Evolutionary conservation across 2,329 filamentous ascomycete species (phyloP).

Genomic region (Botrytis deweyae): DNA sequence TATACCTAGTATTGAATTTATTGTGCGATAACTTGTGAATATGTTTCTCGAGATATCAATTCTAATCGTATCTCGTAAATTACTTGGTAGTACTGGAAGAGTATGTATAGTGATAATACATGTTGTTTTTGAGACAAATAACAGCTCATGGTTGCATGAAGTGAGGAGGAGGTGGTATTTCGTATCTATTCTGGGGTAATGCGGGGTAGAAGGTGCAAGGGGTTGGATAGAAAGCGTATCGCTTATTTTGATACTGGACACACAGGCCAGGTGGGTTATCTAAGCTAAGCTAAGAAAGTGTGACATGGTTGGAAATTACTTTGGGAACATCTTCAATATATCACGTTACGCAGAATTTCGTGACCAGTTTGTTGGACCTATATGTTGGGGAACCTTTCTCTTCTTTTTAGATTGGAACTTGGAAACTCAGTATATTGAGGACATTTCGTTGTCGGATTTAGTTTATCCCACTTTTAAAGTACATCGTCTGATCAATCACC

Average conservation of each 20-base stretch:
- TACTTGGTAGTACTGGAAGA: background rate
- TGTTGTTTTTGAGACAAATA: background rate
- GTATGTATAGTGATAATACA: background rate
- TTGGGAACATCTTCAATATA: background rate
- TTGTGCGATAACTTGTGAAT: accelerated
- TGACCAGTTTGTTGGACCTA: background rate
- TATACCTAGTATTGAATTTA: no score
- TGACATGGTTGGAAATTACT: background rate
- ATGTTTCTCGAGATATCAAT: background rate
- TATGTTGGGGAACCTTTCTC: background rate
- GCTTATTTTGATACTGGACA: background rate
- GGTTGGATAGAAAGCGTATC: background rate
- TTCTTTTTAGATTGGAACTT: background rate
- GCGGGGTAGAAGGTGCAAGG: constrained; percentile 3
- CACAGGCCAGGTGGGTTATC: background rate
- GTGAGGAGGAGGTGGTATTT: background rate
- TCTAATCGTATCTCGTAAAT: background rate
- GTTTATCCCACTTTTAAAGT: background rate
- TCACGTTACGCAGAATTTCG: background rate
- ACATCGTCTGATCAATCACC: background rate
- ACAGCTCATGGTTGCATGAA: constrained; percentile 15
- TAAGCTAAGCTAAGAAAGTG: no score
- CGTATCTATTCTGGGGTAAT: constrained; percentile 5
- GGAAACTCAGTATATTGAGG: background rate
- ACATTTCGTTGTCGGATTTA: background rate